Percentiles rank a stretch among this genome's conserved stretches.
phyloP scores from a whole-genome alignment of 176 grass and related monocot species.

The Canna indica region DNA sequence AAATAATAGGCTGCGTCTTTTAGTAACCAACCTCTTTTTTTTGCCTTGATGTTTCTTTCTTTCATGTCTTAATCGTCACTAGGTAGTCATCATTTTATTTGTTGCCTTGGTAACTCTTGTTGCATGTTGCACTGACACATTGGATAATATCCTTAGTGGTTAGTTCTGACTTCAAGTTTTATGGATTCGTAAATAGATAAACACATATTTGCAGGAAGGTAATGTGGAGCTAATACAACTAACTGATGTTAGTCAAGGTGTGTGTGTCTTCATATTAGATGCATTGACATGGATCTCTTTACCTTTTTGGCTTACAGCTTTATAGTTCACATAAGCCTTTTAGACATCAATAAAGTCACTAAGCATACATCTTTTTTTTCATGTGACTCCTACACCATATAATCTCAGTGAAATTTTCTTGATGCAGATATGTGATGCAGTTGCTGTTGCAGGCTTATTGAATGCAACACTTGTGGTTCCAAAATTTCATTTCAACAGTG shows the following conservation, averaged over 20 bases:
- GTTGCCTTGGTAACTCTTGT: neutral
- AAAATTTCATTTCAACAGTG: slow-evolving; percentile 86
- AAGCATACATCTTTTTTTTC: neutral
- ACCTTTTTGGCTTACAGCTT: no score
- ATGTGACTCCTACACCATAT: neutral
- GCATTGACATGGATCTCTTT: no score
- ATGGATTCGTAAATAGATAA: no score
- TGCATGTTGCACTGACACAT: neutral
- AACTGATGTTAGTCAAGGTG: no score
- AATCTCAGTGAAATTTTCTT: slow-evolving; percentile 9
- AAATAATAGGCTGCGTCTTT: neutral
- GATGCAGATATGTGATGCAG: slow-evolving; percentile 86
- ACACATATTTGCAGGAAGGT: no score
- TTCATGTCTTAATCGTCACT: neutral
- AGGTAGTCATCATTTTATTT: neutral
- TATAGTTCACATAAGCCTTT: no score
- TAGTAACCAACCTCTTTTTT: neutral
- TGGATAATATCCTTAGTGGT: neutral
- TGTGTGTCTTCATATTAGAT: no score
- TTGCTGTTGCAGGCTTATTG: slow-evolving; percentile 70
- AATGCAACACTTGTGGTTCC: slow-evolving; percentile 95
- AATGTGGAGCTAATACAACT: no score
- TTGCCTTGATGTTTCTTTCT: neutral
- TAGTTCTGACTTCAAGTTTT: neutral
- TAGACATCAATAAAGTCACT: neutral